Evolutionary conservation across 176 grass and related monocot species (phyloP).

Genomic region (Juncus effusus): DNA sequence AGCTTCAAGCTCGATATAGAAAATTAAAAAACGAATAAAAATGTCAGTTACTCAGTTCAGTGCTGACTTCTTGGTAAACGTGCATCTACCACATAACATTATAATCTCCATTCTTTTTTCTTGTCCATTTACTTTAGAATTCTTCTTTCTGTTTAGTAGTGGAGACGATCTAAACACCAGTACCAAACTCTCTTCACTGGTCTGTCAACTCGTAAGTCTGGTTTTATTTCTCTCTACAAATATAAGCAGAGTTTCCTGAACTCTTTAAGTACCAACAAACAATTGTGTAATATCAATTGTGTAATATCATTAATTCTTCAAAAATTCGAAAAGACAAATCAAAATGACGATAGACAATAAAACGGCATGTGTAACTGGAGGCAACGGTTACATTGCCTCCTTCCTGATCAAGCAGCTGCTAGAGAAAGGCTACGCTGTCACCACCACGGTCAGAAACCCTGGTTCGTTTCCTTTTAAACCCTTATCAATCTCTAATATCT

Average conservation of each 20-base stretch:
- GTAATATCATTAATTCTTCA: too few relatives aligned
- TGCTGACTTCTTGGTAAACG: too few relatives aligned
- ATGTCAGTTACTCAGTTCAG: background rate
- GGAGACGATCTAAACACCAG: too few relatives aligned
- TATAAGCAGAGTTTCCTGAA: too few relatives aligned
- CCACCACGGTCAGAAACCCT: slow-evolving; percentile 60
- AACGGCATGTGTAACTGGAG: slow-evolving; percentile 63
- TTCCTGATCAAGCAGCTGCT: slow-evolving; percentile 55
- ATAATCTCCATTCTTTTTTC: background rate
- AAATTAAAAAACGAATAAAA: background rate
- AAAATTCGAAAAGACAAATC: background rate
- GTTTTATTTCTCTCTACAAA: too few relatives aligned
- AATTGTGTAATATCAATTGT: too few relatives aligned
- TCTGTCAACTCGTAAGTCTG: too few relatives aligned
- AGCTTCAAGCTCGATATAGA: too few relatives aligned
- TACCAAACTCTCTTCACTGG: too few relatives aligned
- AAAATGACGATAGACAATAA: slow-evolving; percentile 15
- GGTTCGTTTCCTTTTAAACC: slow-evolving; percentile 15
- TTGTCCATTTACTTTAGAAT: background rate
- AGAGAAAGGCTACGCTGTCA: slow-evolving; percentile 49
- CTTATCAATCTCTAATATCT: background rate
- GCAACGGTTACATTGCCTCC: slow-evolving; percentile 54
- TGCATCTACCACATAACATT: background rate
- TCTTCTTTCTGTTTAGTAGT: too few relatives aligned
- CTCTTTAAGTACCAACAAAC: too few relatives aligned